Base-by-base conservation (phyloP, 306 rosid species). In the Vigna nakashimae region DNA sequence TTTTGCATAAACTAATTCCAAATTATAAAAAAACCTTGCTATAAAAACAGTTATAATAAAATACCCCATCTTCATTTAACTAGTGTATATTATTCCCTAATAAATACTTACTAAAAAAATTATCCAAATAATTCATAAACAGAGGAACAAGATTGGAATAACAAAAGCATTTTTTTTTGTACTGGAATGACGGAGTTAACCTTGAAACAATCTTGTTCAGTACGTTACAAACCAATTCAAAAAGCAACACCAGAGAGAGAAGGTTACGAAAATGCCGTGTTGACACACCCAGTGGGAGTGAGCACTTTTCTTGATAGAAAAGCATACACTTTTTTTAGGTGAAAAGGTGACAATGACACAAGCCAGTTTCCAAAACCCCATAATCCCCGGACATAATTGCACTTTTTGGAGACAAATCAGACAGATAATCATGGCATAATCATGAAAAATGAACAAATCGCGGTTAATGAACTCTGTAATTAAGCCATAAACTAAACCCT, bases 341-440 rank as follows among this genome's bases (percentile, higher is more conserved):
- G 65, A 84, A 89, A 89, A 89, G 84, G 83, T 76, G 82, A 85
- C 83, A 76, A 64, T 57, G 92, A 89, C 94, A 84, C 79, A 55
- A 82, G 40, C 86, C 81, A 72, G 79, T 58, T 70, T 75, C 55
- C 51, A 78, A 75, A 82, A 84, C 64, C 67, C 80, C 83, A 65
- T 72, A 82, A 76, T 43, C 79, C 71, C 57, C 58, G 58, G 64
- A 73, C 84, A 76, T 75, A 70, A 89, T 85, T 51, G 86, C 79
- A 86, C 91, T 89, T 88, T 89, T 82, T 9, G 86, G 85, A 77
- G 87, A 83, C 90, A 82, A 85, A 69, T 76, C 78, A 87, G 71
- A 66, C 66, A 56, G 64, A 57, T 26, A 74, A 77, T 75, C 55
- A 79, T 73, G 64, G 75, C 76, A 73, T 65, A 86, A 78, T 84